These are phyloP conservation scores for Quercus parvula DNA, from an alignment of 306 rosid genomes.

Conservation along the genomic window DNA sequence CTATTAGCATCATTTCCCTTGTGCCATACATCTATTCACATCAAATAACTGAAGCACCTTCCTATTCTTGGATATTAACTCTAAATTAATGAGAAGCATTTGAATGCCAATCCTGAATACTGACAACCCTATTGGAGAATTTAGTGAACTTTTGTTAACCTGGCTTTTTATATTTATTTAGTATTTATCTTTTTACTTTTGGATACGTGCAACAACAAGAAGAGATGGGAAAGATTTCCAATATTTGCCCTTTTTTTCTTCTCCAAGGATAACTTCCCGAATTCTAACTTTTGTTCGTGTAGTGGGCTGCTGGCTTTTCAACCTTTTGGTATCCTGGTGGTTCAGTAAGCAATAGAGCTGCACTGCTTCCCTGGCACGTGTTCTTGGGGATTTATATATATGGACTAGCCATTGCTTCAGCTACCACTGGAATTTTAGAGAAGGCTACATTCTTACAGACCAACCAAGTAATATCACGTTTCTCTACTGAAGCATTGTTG, in stretches of 20 bases:
- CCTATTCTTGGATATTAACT: too few relatives aligned
- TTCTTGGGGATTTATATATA: conserved; percentile 82
- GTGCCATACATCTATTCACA: too few relatives aligned
- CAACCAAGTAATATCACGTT: conserved; percentile 66
- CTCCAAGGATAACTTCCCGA: not conserved
- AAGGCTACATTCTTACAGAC: conserved; percentile 85
- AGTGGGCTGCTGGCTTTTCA: conserved; percentile 86
- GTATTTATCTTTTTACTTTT: too few relatives aligned
- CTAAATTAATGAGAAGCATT: too few relatives aligned
- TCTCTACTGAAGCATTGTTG: conserved; percentile 74
- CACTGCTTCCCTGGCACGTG: conserved; percentile 83
- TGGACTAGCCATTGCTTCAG: conserved; percentile 73
- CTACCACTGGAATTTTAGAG: conserved; percentile 74
- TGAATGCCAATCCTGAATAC: too few relatives aligned
- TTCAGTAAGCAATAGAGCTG: conserved; percentile 58
- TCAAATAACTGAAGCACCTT: too few relatives aligned
- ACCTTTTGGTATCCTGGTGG: conserved; percentile 98
- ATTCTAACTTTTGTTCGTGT: not conserved
- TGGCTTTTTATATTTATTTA: too few relatives aligned
- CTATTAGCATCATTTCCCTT: too few relatives aligned
- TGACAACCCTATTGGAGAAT: too few relatives aligned
- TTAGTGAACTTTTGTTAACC: too few relatives aligned
- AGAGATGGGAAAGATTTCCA: too few relatives aligned
- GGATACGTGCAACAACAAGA: too few relatives aligned
- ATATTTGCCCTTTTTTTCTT: conserved; percentile 1